Base-by-base conservation (phyloP, 2,329 filamentous ascomycete species). In the Fusarium nurragi region DNA sequence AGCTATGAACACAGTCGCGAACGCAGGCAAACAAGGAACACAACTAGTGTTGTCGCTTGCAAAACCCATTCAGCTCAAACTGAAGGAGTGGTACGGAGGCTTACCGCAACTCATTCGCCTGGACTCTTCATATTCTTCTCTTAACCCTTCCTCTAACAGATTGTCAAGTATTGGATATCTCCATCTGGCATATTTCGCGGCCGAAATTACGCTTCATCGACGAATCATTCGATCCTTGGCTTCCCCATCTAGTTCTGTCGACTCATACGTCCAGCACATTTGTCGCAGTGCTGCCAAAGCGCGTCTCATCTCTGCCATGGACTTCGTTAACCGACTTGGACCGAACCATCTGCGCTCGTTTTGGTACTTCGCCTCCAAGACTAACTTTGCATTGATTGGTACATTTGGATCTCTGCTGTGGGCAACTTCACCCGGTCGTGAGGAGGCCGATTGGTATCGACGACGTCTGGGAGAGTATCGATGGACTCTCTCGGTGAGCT, bases 201-300 rank as follows among this genome's bases (percentile, higher is more conserved):
- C 93, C 4, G 94, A 97, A 78, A 97, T 97, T 73, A 95, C 92
- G 1, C 89, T 97, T 21, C 94, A 97, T 76, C 88, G 94, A 11
- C 91, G 92, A 70, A 97, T 97, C 72, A 92, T 97, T 58, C 90
- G 93, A 48, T 94, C 93, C 2, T 83, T 97, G 39, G 73, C 80
- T 19, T 76, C 81, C 12, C 70, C 75, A 4, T 66, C 77, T 6
- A 73, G 76, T 8, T 72, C 76, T 5, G 82, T 89, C 36, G 92
- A 97, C 73, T 86, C 90, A 0, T 97, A 97, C 71, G 88, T 97
- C 46, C 86, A 93, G 53, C 92, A 96, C 77, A 97, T 97, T 69
- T 97, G 94, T 77, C 93, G 94, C 50, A 94, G 90, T 55, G 94
- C 94, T 5, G 94, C 94, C 50, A 97, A 97, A 77, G 96, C 94